Percentiles rank a stretch among this genome's conserved stretches.
Evolutionary conservation across 2,329 filamentous ascomycete species (phyloP).

Genomic region (Pestalotiopsis sp.): DNA sequence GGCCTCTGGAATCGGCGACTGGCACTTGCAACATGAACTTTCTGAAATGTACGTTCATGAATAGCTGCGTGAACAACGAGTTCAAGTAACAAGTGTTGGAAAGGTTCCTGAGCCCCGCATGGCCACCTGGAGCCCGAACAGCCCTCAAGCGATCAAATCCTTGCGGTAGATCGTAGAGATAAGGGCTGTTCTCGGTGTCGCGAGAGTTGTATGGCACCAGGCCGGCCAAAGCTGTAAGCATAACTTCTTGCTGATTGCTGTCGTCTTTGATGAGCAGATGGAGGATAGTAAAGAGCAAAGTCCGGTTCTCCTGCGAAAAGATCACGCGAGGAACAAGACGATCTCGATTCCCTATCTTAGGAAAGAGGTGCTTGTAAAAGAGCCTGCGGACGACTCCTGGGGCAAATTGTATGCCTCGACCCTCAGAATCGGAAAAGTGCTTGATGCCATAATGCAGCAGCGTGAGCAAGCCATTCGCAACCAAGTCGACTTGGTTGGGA

Average conservation of each 20-base stretch:
- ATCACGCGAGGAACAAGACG: constrained; percentile 41
- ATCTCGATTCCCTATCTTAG: constrained; percentile 41
- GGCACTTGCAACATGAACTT: constrained; percentile 75
- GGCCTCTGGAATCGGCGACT: constrained; percentile 57
- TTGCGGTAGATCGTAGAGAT: constrained; percentile 63
- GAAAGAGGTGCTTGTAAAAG: constrained; percentile 69
- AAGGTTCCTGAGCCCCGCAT: constrained; percentile 87
- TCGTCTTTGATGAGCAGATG: constrained; percentile 57
- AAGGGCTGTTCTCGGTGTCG: constrained; percentile 49
- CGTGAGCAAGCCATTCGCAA: constrained; percentile 37
- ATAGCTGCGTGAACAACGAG: constrained; percentile 89
- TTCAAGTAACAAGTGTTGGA: constrained; percentile 98
- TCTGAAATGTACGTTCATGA: constrained; percentile 91
- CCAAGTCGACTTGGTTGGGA: constrained; percentile 37
- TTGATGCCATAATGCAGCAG: constrained; percentile 34
- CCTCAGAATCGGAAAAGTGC: constrained; percentile 25
- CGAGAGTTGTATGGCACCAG: constrained; percentile 52
- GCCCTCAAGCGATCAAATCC: constrained; percentile 67
- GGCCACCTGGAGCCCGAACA: constrained; percentile 77
- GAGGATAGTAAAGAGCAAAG: constrained; percentile 63
- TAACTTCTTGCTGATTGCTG: constrained; percentile 45
- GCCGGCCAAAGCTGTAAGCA: constrained; percentile 53
- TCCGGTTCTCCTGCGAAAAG: constrained; percentile 58
- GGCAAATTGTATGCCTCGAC: constrained; percentile 20
- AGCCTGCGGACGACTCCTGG: constrained; percentile 46